These are phyloP conservation scores for Plasmodium sp. DNA, from an alignment of 169 alveolate species.

Conservation along the genomic window DNA sequence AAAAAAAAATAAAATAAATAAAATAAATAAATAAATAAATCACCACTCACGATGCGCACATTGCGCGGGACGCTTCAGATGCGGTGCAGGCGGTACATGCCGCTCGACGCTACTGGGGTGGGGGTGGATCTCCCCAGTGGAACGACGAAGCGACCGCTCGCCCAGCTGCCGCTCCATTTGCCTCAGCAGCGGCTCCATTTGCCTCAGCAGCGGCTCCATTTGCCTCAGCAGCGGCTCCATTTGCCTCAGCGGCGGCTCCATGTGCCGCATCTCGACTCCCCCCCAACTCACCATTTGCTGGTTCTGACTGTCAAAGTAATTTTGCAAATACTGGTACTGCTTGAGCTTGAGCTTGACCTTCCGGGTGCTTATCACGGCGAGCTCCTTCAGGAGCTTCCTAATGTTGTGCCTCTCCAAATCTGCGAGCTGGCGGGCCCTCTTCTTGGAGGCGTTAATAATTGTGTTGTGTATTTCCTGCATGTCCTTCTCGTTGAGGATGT, in stretches of 20 bases:
- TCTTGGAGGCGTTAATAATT: slow-evolving; percentile 55
- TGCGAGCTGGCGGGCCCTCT: slow-evolving; percentile 58
- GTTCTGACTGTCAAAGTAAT: slow-evolving; percentile 53
- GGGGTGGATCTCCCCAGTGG: not conserved
- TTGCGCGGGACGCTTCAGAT: too few relatives aligned
- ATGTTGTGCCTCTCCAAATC: slow-evolving; percentile 56
- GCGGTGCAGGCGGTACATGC: too few relatives aligned
- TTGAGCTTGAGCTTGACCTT: slow-evolving; percentile 49
- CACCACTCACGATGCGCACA: not conserved
- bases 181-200: not conserved
- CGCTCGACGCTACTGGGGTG: not conserved
- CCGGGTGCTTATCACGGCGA: slow-evolving; percentile 31
- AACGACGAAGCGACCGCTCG: not conserved
- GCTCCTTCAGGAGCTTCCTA: slow-evolving; percentile 34
- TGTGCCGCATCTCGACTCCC: not conserved
- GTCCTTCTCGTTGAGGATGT: slow-evolving; percentile 50
- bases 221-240: not conserved
- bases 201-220: not conserved
- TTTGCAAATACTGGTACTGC: slow-evolving; percentile 63
- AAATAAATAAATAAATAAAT: not conserved
- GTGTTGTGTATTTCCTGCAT: slow-evolving; percentile 70
- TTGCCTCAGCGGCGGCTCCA: too few relatives aligned
- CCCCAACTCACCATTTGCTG: slow-evolving; percentile 18
- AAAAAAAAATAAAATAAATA: not conserved
- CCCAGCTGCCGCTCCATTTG: not conserved